phyloP scores from a whole-genome alignment of 2,329 filamentous ascomycete genomes.

The Colletotrichum magnum region DNA sequence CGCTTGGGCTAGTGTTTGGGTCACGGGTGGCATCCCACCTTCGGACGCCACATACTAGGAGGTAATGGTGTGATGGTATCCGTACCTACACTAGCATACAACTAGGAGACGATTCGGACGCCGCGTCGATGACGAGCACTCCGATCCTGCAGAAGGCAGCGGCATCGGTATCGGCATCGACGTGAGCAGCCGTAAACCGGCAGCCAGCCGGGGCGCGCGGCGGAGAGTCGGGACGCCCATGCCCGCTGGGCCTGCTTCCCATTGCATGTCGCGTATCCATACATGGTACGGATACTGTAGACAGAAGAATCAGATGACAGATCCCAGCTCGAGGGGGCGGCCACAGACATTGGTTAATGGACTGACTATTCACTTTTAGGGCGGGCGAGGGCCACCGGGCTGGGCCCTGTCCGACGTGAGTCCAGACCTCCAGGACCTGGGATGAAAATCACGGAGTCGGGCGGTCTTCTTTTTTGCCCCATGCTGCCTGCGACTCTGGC shows the following conservation, averaged over 20 bases:
- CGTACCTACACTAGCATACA: too few species aligned
- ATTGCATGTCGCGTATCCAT: neutral
- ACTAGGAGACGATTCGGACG: constrained; percentile 13
- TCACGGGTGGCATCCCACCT: constrained; percentile 20
- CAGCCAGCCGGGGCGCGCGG: too few species aligned
- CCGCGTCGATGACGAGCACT: constrained; percentile 11
- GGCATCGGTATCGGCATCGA: neutral
- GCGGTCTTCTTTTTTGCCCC: constrained; percentile 23
- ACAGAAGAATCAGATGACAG: neutral
- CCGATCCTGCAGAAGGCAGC: neutral
- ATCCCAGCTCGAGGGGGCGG: constrained; percentile 5
- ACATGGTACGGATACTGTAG: too few species aligned
- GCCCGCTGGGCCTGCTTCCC: neutral
- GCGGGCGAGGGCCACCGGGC: constrained; percentile 14
- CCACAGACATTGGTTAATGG: constrained; percentile 20
- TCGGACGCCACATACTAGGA: constrained; percentile 23
- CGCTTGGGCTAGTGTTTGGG: constrained; percentile 17
- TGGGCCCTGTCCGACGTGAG: constrained; percentile 26
- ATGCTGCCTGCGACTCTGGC: constrained; percentile 25
- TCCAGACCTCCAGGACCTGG: constrained; percentile 31
- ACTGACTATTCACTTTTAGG: neutral
- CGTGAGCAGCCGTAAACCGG: neutral
- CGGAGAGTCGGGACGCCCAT: neutral
- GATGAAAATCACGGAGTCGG: constrained; percentile 22
- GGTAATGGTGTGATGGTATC: neutral